These are phyloP conservation scores for bread wheat (Triticum aestivum) DNA, from an alignment of 176 grass and related monocot genomes.

Conservation along the genomic window DNA sequence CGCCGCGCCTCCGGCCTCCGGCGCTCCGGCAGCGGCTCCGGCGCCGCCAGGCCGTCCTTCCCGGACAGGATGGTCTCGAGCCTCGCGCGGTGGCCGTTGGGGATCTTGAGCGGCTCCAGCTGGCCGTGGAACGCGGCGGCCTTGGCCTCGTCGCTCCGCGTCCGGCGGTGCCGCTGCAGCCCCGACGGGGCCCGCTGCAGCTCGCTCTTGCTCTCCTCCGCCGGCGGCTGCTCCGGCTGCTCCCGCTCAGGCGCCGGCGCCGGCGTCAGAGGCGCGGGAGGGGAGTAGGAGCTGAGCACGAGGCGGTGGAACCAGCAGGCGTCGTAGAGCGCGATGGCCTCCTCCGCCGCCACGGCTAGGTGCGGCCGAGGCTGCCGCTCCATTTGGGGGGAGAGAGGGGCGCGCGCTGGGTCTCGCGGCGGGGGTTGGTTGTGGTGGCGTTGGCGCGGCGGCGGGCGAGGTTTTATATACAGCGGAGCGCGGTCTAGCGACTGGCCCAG, in stretches of 20 bases:
- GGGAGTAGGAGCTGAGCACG: constrained; percentile 36
- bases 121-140: constrained; percentile 21
- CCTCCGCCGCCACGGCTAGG: constrained; percentile 21
- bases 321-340: constrained; percentile 56
- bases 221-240: not conserved
- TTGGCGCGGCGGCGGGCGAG: constrained; percentile 8
- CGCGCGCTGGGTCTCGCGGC: not conserved
- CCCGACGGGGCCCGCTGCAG: not conserved
- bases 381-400: not conserved
- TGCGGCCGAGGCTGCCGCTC: constrained; percentile 14
- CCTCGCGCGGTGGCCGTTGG: constrained; percentile 18
- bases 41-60: constrained; percentile 45
- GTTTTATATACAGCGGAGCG: constrained; percentile 22
- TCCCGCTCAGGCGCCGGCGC: not conserved
- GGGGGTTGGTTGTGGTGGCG: not conserved
- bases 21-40: not conserved
- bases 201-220: not conserved
- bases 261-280: not conserved
- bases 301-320: constrained; percentile 62
- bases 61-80: constrained; percentile 69
- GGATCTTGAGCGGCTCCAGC: constrained; percentile 43
- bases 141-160: constrained; percentile 43
- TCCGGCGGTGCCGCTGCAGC: constrained; percentile 51
- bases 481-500: not conserved
- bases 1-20: constrained; percentile 6